Conservation (phyloP, 345 rosid species). For the Cardiospermum halicacabum region DNA sequence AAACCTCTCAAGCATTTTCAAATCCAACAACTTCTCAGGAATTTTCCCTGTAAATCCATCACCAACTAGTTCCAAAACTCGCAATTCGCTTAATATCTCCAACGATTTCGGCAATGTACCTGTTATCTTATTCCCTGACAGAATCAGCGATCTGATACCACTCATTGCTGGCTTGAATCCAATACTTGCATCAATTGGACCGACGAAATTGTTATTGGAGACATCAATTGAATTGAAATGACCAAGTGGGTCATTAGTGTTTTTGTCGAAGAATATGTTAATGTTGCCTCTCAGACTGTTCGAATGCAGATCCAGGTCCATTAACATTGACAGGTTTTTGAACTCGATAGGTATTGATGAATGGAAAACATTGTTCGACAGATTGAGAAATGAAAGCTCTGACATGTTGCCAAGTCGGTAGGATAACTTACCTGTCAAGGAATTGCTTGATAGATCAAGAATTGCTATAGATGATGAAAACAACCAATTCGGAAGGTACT, state of each 20-base stretch:
- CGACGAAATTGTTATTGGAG: slow-evolving; percentile 37
- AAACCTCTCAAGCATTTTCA: slow-evolving; percentile 37
- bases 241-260: slow-evolving; percentile 38
- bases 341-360: slow-evolving; percentile 45
- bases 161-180: slow-evolving; percentile 36
- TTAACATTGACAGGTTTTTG: slow-evolving; percentile 44
- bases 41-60: slow-evolving; percentile 36
- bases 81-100: slow-evolving; percentile 33
- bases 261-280: slow-evolving; percentile 33
- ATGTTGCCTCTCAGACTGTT: slow-evolving; percentile 39
- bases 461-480: slow-evolving; percentile 39
- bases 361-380: slow-evolving; percentile 42
- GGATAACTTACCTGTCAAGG: slow-evolving; percentile 40
- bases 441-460: slow-evolving; percentile 54
- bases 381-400: slow-evolving; percentile 43
- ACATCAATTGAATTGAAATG: slow-evolving; percentile 46
- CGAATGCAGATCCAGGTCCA: slow-evolving; percentile 66
- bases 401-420: slow-evolving; percentile 52
- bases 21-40: slow-evolving; percentile 32
- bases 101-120: slow-evolving; percentile 46
- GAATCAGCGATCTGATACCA: slow-evolving; percentile 33
- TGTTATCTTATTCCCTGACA: slow-evolving; percentile 36
- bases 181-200: slow-evolving; percentile 33
- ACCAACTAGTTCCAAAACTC: slow-evolving; percentile 29
- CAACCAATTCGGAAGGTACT: slow-evolving; percentile 43